These are phyloP conservation scores for Termitomyces sp. DNA, from an alignment of 768 basidiomycete species.

Conservation along the genomic window DNA sequence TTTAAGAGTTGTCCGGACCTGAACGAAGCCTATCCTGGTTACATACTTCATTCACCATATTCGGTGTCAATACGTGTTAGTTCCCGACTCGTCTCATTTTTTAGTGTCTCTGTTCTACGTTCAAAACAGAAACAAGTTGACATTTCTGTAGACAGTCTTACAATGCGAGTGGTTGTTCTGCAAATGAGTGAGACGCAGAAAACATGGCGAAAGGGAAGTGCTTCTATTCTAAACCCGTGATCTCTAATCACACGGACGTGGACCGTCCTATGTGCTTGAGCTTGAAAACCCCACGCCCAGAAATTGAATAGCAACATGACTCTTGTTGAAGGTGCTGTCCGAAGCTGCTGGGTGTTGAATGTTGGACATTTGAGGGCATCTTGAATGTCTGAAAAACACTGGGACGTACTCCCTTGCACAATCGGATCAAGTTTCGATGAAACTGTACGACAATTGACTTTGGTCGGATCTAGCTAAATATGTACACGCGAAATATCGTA, in stretches of 20 bases:
- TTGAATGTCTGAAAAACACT: neutral
- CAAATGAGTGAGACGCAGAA: neutral
- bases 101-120: neutral
- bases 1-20: constrained; percentile 10
- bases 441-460: neutral
- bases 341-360: neutral
- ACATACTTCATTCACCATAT: constrained; percentile 3
- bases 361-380: too few species aligned
- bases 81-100: neutral
- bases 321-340: neutral
- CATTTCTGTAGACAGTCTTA: neutral
- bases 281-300: too few species aligned
- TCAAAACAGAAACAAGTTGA: neutral
- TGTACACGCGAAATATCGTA: neutral
- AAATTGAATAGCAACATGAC: neutral
- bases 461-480: neutral
- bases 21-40: constrained; percentile 8
- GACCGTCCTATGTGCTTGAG: too few species aligned
- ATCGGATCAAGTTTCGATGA: neutral
- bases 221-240: neutral
- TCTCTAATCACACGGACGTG: too few species aligned
- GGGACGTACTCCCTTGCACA: neutral
- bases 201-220: neutral
- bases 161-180: neutral
- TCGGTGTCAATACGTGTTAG: neutral